Evolutionary conservation across 2,329 filamentous ascomycete genomes (phyloP).

Genomic region (Xylariales sp.): DNA sequence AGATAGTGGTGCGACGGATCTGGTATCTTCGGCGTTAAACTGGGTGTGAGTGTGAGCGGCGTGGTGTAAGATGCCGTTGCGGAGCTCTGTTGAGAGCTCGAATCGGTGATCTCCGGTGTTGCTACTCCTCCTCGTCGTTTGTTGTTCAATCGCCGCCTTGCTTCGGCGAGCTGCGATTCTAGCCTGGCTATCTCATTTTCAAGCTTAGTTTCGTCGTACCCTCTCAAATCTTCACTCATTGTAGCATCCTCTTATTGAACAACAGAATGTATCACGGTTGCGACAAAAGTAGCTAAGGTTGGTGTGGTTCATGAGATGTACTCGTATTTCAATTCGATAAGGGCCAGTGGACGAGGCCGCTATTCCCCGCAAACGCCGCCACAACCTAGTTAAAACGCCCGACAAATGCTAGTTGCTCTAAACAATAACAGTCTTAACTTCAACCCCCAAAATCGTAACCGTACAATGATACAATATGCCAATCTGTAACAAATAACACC

Average conservation of each 20-base stretch:
- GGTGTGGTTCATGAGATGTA: conserved; percentile 19
- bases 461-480: conserved; percentile 20
- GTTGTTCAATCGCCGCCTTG: conserved; percentile 49
- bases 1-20: conserved; percentile 70
- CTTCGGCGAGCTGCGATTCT: conserved; percentile 62
- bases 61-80: conserved; percentile 4
- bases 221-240: conserved; percentile 36
- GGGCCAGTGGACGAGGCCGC: conserved; percentile 23
- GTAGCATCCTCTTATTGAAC: conserved; percentile 22
- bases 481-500: conserved; percentile 35
- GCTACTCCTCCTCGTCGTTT: conserved; percentile 18
- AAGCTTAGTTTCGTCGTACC: conserved; percentile 45
- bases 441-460: conserved; percentile 23
- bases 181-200: conserved; percentile 69
- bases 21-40: conserved; percentile 15
- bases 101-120: conserved; percentile 2
- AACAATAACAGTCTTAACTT: conserved; percentile 21
- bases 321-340: conserved; percentile 26
- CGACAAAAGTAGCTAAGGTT: conserved; percentile 7
- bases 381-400: conserved; percentile 25
- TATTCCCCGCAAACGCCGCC: conserved; percentile 39
- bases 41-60: background rate
- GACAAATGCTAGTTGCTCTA: conserved; percentile 20
- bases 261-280: background rate
- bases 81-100: conserved; percentile 3